Evolutionary conservation across 352 stramenopile genomes (phyloP).

Genomic region (Peronosclerospora sorghi): DNA sequence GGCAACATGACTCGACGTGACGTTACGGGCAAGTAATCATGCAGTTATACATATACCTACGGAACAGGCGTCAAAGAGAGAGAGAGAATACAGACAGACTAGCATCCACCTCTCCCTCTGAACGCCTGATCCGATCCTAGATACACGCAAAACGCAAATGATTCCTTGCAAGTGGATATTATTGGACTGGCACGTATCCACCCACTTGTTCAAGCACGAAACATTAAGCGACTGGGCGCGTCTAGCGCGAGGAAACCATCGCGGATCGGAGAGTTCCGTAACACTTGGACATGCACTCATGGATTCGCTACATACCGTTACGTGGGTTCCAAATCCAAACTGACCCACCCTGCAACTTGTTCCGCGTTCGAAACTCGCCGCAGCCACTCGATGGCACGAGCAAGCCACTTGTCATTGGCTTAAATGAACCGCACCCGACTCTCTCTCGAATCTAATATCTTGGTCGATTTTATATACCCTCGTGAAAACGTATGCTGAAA

Average conservation of each 20-base stretch:
- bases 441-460: too few relatives aligned
- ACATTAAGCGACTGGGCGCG: slow-evolving; percentile 8
- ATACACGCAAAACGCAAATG: slow-evolving; percentile 52
- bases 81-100: slow-evolving; percentile 1
- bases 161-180: slow-evolving; percentile 33
- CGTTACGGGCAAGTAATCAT: slow-evolving; percentile 28
- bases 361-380: slow-evolving; percentile 1
- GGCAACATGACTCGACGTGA: background rate
- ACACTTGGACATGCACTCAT: background rate
- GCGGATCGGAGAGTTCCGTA: too few relatives aligned
- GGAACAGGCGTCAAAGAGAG: slow-evolving; percentile 29
- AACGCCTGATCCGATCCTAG: slow-evolving; percentile 69
- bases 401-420: slow-evolving; percentile 1
- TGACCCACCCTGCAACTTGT: slow-evolving; percentile 6
- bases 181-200: background rate
- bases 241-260: slow-evolving; percentile 19
- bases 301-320: slow-evolving; percentile 51
- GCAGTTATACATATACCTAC: slow-evolving; percentile 82
- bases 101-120: background rate
- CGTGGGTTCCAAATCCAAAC: slow-evolving; percentile 79
- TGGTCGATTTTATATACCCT: too few relatives aligned
- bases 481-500: too few relatives aligned
- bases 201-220: slow-evolving; percentile 15
- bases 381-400: slow-evolving; percentile 12
- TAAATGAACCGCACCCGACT: background rate